These are phyloP conservation scores for Aspergillus homomorphus DNA, from an alignment of 495 filamentous ascomycete genomes.

Conservation along the genomic window DNA sequence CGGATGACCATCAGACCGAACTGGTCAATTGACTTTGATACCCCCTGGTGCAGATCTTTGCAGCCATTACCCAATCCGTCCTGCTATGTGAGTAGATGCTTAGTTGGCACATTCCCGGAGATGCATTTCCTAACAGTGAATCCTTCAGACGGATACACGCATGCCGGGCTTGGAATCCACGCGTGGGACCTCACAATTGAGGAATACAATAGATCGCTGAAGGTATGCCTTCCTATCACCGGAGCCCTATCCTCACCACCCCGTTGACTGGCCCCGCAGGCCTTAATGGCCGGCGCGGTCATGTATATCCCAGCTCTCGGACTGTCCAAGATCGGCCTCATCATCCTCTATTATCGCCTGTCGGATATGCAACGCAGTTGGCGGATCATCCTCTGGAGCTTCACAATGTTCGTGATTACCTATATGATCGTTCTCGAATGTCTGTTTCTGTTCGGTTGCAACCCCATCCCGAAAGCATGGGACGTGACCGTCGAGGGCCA, in stretches of 20 bases:
- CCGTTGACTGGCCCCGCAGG: neutral
- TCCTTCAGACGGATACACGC: neutral
- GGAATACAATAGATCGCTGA: neutral
- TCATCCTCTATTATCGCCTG: constrained; percentile 5
- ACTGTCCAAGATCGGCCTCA: constrained; percentile 3
- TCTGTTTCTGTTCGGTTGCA: neutral
- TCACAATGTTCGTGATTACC: neutral
- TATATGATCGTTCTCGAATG: neutral
- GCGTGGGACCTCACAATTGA: neutral
- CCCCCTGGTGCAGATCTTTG: neutral
- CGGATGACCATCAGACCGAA: neutral
- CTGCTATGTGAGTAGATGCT: neutral
- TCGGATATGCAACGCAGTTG: constrained; percentile 1
- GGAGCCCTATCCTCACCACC: no score
- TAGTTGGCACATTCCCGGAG: neutral
- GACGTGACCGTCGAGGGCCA: neutral
- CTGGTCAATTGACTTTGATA: neutral
- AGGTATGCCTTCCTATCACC: neutral
- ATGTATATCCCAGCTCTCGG: constrained; percentile 6
- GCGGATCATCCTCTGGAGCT: neutral
- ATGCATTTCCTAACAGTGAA: neutral
- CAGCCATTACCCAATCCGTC: neutral
- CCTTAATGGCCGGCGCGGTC: neutral
- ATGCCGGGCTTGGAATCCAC: neutral
- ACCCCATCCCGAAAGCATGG: neutral